phyloP scores from a whole-genome alignment of 345 rosid species.

The Euphorbia peplus region DNA sequence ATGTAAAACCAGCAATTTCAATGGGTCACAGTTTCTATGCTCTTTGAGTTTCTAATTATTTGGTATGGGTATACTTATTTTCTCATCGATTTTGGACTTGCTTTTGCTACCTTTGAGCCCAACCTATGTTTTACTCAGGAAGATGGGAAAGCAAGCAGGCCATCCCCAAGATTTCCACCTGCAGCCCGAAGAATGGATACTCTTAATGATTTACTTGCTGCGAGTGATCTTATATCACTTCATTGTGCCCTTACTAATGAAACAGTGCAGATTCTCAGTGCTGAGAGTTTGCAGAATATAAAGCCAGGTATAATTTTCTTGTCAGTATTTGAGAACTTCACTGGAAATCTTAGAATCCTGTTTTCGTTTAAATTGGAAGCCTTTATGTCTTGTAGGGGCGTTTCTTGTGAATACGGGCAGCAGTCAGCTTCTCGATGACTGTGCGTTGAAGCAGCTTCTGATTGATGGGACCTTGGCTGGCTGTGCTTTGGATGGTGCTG shows the following conservation, averaged over 20 bases:
- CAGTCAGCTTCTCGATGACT: conserved; percentile 92
- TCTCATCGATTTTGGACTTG: conserved; percentile 2
- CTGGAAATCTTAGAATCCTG: neutral
- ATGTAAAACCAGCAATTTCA: neutral
- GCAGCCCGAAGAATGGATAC: conserved; percentile 99
- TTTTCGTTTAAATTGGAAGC: neutral
- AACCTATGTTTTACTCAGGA: conserved; percentile 41
- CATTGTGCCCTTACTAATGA: conserved; percentile 85
- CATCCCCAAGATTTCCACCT: conserved; percentile 67
- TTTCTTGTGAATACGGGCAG: conserved; percentile 97
- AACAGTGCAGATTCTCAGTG: conserved; percentile 88
- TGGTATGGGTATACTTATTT: neutral
- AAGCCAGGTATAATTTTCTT: conserved; percentile 66
- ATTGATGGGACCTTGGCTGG: conserved; percentile 97
- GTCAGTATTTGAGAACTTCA: neutral
- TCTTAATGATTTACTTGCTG: conserved; percentile 88
- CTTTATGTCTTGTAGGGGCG: conserved; percentile 54
- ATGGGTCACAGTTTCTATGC: neutral
- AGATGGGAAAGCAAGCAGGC: conserved; percentile 53
- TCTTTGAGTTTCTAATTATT: neutral
- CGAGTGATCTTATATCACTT: conserved; percentile 92
- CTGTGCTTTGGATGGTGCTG: conserved; percentile 96
- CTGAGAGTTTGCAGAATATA: conserved; percentile 92
- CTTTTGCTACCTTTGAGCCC: conserved; percentile 10
- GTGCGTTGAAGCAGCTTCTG: conserved; percentile 85